These are phyloP conservation scores for Licmophora abbreviata DNA, from an alignment of 108 stramenopile genomes.

Conservation along the genomic window DNA sequence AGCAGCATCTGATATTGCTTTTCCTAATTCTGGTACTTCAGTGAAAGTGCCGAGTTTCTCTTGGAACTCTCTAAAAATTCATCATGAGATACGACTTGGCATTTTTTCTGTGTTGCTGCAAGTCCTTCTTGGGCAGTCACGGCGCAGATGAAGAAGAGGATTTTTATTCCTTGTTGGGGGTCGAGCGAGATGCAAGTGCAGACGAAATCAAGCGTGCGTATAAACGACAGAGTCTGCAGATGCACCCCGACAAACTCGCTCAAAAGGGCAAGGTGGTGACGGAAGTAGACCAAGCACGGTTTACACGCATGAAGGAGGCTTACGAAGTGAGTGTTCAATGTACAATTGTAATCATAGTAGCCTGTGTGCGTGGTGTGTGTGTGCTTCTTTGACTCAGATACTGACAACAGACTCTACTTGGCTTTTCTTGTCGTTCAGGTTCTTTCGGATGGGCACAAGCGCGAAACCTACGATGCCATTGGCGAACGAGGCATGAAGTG, in stretches of 20 bases:
- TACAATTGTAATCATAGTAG: neutral
- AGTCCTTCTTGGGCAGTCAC: constrained; percentile 57
- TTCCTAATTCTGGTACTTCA: no score
- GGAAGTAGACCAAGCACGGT: constrained; percentile 62
- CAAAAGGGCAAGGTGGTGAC: constrained; percentile 81
- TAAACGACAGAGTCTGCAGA: constrained; percentile 80
- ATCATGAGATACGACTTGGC: constrained; percentile 77
- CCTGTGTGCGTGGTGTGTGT: neutral
- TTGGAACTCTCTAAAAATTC: no score
- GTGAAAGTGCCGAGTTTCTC: no score
- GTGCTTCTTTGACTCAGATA: neutral
- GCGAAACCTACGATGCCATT: constrained; percentile 87
- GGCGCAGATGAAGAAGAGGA: constrained; percentile 31
- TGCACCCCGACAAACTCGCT: constrained; percentile 97
- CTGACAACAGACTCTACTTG: no score
- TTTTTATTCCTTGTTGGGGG: constrained; percentile 71
- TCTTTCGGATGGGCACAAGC: constrained; percentile 70
- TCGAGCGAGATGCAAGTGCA: constrained; percentile 49
- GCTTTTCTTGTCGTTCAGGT: constrained; percentile 5
- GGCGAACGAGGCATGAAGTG: constrained; percentile 86
- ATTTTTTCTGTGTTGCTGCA: constrained; percentile 87
- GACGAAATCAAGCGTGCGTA: constrained; percentile 93
- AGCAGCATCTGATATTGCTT: no score
- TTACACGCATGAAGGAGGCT: constrained; percentile 89
- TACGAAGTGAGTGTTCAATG: constrained; percentile 49